Evolutionary conservation across 306 rosid species (phyloP).

Genomic region (Dryas octopetala): DNA sequence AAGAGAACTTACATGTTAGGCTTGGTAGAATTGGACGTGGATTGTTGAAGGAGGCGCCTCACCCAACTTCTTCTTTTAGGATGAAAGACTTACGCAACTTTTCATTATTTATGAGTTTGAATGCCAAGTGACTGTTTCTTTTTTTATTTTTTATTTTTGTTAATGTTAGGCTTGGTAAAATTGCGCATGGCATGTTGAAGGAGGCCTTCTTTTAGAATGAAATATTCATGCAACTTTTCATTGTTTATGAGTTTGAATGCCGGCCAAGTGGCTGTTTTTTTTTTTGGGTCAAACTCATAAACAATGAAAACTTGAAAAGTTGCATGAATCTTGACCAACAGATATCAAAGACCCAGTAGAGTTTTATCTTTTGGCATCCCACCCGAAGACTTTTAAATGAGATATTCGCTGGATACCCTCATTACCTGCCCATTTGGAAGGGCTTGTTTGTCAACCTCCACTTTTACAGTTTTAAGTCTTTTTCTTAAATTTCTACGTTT

Average conservation of each 20-base stretch:
- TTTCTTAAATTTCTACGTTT: neutral
- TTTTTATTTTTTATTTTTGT: no score
- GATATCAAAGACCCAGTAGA: neutral
- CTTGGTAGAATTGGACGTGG: no score
- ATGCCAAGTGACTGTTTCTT: neutral
- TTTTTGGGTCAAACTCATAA: no score
- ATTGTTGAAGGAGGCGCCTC: no score
- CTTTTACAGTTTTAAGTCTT: neutral
- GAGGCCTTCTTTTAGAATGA: neutral
- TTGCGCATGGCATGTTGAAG: no score
- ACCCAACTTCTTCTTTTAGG: neutral
- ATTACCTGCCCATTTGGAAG: slow-evolving; percentile 27
- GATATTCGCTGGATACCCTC: neutral
- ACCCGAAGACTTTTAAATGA: neutral
- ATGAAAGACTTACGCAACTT: neutral
- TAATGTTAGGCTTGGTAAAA: no score
- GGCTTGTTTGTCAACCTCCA: slow-evolving; percentile 24
- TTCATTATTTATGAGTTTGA: neutral
- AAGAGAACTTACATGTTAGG: no score
- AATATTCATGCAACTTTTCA: neutral
- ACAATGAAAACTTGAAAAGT: no score
- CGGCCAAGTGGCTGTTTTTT: neutral
- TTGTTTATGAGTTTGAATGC: neutral
- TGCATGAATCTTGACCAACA: no score
- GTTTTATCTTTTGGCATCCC: slow-evolving; percentile 11